Evolutionary conservation across 2,329 filamentous ascomycete species (phyloP).

Genomic region (Sclerotinia sclerotiorum): DNA sequence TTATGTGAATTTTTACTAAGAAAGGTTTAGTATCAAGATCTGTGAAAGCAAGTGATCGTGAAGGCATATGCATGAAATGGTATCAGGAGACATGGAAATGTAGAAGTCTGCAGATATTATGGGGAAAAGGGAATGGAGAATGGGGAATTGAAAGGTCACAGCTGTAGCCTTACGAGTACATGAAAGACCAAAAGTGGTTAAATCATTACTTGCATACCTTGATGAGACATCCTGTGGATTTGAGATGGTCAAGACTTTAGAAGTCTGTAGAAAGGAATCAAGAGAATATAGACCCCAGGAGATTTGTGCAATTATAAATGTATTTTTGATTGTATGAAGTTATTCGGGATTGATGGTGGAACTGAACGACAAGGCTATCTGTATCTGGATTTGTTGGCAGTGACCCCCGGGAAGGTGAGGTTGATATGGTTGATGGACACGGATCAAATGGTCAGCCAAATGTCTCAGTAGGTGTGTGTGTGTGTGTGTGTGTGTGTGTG

Average conservation of each 20-base stretch:
- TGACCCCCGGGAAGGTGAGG: neutral
- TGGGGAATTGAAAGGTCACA: neutral
- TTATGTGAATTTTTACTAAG: constrained; percentile 29
- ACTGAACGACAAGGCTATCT: constrained; percentile 7
- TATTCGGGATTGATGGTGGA: neutral
- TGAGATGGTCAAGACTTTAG: neutral
- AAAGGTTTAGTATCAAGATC: constrained; percentile 20
- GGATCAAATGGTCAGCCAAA: constrained; percentile 1
- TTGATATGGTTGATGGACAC: neutral
- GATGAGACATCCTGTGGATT: constrained; percentile 14
- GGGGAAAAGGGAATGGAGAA: neutral
- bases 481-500: neutral
- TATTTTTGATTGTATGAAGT: neutral
- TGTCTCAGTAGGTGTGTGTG: neutral
- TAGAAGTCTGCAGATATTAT: neutral
- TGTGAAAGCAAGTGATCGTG: neutral
- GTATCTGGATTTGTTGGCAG: constrained; percentile 5
- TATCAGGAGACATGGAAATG: neutral
- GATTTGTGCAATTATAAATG: neutral
- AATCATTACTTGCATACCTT: constrained; percentile 20
- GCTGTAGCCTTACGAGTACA: neutral
- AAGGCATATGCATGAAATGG: constrained; percentile 7
- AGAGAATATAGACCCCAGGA: neutral
- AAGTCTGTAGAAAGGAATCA: neutral
- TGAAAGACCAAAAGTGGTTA: neutral